Percentiles rank a stretch among this genome's conserved stretches.
Conservation (phyloP, 768 basidiomycete species). For the Cyclocybe cylindracea region DNA sequence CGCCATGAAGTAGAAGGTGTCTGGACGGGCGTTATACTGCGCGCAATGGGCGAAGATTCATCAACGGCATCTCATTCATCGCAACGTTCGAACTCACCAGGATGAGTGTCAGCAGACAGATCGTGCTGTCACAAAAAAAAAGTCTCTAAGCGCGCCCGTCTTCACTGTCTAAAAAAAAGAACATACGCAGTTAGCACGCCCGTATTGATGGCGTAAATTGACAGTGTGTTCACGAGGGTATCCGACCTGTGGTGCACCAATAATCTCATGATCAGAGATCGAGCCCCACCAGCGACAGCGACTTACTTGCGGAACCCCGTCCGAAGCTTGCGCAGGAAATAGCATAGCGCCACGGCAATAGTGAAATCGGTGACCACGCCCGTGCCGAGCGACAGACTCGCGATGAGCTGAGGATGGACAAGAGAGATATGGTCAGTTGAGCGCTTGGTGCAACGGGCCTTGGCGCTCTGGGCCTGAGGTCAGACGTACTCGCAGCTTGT, state of each 20-base stretch:
- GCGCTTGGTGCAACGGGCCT: no score
- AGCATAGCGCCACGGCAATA: constrained; percentile 53
- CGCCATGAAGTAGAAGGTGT: constrained; percentile 56
- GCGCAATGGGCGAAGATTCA: not conserved
- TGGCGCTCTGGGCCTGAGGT: not conserved
- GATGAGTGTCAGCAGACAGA: constrained; percentile 41
- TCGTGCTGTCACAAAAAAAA: constrained; percentile 29
- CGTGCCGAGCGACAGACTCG: constrained; percentile 46
- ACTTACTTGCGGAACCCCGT: constrained; percentile 41
- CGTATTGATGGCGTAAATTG: constrained; percentile 63
- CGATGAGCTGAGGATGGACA: constrained; percentile 37
- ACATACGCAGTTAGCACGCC: constrained; percentile 59
- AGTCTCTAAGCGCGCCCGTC: not conserved
- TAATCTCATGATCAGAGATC: not conserved
- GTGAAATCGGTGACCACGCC: constrained; percentile 52
- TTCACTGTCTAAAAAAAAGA: not conserved
- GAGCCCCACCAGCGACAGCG: constrained; percentile 24
- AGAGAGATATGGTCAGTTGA: not conserved
- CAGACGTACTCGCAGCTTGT: constrained; percentile 38
- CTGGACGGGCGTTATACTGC: constrained; percentile 54
- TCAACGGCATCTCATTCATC: not conserved
- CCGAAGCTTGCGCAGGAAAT: constrained; percentile 53
- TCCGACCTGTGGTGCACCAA: constrained; percentile 40
- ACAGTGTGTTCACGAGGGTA: constrained; percentile 56
- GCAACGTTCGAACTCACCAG: constrained; percentile 25